Percentiles rank a stretch among this genome's conserved stretches.
phyloP scores from a whole-genome alignment of 1,139 yeast genomes.

The Geotrichum histeridarum region DNA sequence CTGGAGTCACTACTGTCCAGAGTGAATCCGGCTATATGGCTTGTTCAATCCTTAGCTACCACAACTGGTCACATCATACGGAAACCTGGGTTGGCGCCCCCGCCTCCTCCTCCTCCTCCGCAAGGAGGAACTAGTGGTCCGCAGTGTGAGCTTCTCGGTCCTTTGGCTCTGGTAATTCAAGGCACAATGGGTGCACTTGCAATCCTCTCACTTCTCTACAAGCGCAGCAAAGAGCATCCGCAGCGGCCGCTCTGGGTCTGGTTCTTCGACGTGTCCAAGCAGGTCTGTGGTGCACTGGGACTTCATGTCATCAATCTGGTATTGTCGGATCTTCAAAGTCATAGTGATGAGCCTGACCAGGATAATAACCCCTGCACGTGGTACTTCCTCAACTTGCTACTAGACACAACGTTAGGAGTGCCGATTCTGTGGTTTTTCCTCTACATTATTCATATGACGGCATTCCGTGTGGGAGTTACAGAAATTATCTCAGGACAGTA shows the following conservation, averaged over 20 bases:
- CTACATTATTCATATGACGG: conserved; percentile 44
- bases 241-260: conserved; percentile 84
- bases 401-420: conserved; percentile 95
- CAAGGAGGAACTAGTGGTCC: conserved; percentile 14
- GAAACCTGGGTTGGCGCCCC: conserved; percentile 1
- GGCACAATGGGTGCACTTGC: conserved; percentile 64
- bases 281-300: conserved; percentile 78
- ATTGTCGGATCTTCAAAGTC: conserved; percentile 31
- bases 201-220: conserved; percentile 63
- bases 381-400: conserved; percentile 81
- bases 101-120: conserved; percentile 9
- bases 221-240: conserved; percentile 75
- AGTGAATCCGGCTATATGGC: neutral
- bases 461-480: conserved; percentile 46
- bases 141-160: conserved; percentile 42
- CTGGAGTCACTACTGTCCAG: neutral
- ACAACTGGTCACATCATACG: neutral
- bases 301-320: conserved; percentile 76
- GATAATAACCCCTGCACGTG: conserved; percentile 48
- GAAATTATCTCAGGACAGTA: conserved; percentile 82
- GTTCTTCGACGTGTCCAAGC: conserved; percentile 87
- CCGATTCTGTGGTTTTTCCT: conserved; percentile 64
- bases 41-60: neutral
- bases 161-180: conserved; percentile 42
- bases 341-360: conserved; percentile 34